phyloP scores from a whole-genome alignment of 176 grass and related monocot species.

The Typha latifolia region DNA sequence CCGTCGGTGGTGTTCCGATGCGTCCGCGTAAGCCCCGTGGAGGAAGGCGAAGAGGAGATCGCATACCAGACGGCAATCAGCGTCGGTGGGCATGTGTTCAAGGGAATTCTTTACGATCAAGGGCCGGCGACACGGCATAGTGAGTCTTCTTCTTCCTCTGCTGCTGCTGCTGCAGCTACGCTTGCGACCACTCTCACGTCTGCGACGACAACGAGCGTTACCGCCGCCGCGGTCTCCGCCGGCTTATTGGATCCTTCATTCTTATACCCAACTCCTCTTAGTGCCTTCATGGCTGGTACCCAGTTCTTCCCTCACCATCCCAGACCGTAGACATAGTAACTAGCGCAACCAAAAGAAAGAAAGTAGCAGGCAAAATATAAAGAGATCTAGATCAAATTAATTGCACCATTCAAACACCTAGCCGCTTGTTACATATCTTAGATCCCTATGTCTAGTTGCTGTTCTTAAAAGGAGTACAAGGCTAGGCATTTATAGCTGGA shows the following conservation, averaged over 20 bases:
- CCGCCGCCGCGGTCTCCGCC: not conserved
- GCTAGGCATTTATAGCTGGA: not conserved
- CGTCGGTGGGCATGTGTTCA: slow-evolving; percentile 45
- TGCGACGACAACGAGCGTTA: not conserved
- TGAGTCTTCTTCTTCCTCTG: not conserved
- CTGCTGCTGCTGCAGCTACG: slow-evolving; percentile 17
- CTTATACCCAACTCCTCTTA: slow-evolving; percentile 33
- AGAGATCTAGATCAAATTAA: not conserved
- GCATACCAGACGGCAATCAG: slow-evolving; percentile 41
- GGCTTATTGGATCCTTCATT: slow-evolving; percentile 20
- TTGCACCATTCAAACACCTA: no score
- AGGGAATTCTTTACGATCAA: slow-evolving; percentile 45
- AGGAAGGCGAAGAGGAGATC: slow-evolving; percentile 30
- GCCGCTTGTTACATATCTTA: no score
- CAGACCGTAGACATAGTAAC: slow-evolving; percentile 17
- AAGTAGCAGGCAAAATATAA: not conserved
- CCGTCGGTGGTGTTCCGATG: slow-evolving; percentile 37
- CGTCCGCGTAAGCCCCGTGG: slow-evolving; percentile 31
- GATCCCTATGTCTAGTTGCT: no score
- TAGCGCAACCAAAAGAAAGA: not conserved
- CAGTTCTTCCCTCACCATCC: slow-evolving; percentile 52
- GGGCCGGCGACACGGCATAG: slow-evolving; percentile 13
- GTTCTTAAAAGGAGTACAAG: no score
- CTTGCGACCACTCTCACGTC: not conserved
- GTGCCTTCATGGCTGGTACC: slow-evolving; percentile 50